Conservation (phyloP, 306 rosid genomes). For the Oxytropis ochrocephala region DNA sequence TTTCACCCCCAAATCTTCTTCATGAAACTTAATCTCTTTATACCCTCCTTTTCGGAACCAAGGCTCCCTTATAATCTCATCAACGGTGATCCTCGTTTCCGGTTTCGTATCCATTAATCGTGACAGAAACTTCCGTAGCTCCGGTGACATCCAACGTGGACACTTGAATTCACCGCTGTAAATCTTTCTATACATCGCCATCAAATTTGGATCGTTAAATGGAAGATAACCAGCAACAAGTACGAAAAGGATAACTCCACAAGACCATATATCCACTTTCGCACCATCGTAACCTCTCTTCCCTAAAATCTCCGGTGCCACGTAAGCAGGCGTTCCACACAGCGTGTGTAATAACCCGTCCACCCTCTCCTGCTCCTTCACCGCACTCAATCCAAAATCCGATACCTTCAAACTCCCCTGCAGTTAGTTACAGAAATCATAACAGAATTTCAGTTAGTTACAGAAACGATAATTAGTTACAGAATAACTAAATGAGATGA, state of each 20-base stretch:
- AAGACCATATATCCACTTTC: conserved; percentile 66
- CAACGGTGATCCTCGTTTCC: conserved; percentile 46
- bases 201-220: conserved; percentile 63
- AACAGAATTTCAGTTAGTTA: background rate
- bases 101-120: conserved; percentile 60
- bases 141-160: conserved; percentile 62
- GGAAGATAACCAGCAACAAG: conserved; percentile 67
- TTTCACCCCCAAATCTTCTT: conserved; percentile 13
- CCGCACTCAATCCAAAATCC: conserved; percentile 68
- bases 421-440: background rate
- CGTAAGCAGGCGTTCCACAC: conserved; percentile 82
- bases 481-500: background rate
- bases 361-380: conserved; percentile 39
- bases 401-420: conserved; percentile 44
- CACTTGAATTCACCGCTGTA: conserved; percentile 60
- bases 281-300: conserved; percentile 77
- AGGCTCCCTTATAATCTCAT: conserved; percentile 43
- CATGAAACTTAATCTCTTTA: conserved; percentile 34
- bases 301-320: conserved; percentile 73
- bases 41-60: conserved; percentile 60
- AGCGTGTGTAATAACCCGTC: conserved; percentile 72
- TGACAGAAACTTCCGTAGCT: conserved; percentile 40
- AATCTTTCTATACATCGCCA: conserved; percentile 69
- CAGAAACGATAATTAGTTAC: background rate
- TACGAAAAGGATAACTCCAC: conserved; percentile 56